Conservation (phyloP, 1,284 basidiomycete genomes). For the Malassezia arunalokei region DNA sequence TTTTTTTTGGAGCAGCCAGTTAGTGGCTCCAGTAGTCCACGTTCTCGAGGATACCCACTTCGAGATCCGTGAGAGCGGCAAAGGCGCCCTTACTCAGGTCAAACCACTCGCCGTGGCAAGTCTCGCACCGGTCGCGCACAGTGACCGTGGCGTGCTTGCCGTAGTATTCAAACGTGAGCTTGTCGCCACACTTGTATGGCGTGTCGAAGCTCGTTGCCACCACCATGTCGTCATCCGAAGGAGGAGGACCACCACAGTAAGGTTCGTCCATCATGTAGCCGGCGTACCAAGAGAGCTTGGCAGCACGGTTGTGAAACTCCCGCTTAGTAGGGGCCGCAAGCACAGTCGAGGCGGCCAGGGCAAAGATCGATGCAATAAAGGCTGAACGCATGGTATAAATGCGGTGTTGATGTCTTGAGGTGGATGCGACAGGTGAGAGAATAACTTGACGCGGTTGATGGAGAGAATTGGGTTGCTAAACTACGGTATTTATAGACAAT, state of each 20-base stretch:
- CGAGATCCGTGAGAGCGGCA: slow-evolving; percentile 26
- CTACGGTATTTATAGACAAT: too few relatives aligned
- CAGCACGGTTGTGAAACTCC: slow-evolving; percentile 18
- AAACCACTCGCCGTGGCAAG: slow-evolving; percentile 26
- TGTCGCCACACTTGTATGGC: slow-evolving; percentile 35
- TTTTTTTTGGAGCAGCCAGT: not conserved
- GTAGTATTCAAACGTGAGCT: slow-evolving; percentile 23
- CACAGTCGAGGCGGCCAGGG: slow-evolving; percentile 2
- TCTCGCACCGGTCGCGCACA: slow-evolving; percentile 31
- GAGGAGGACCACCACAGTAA: slow-evolving; percentile 34
- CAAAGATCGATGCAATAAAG: slow-evolving; percentile 6
- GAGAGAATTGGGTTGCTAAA: too few relatives aligned
- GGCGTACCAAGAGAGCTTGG: slow-evolving; percentile 27
- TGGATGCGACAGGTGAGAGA: too few relatives aligned
- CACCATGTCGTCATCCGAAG: slow-evolving; percentile 26
- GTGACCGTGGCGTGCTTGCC: slow-evolving; percentile 33
- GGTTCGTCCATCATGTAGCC: slow-evolving; percentile 32
- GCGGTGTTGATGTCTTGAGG: too few relatives aligned
- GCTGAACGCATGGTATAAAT: slow-evolving; percentile 6
- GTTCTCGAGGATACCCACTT: slow-evolving; percentile 21
- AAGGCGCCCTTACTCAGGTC: slow-evolving; percentile 32
- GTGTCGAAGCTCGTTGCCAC: slow-evolving; percentile 28
- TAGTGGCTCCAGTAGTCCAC: slow-evolving; percentile 20
- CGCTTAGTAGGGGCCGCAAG: slow-evolving; percentile 17
- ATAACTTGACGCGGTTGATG: too few relatives aligned